A percentile compares a stretch with the other conserved stretches of the same genome.
phyloP scores from a whole-genome alignment of 2,329 filamentous ascomycete species.

The Aspergillus caelatus region DNA sequence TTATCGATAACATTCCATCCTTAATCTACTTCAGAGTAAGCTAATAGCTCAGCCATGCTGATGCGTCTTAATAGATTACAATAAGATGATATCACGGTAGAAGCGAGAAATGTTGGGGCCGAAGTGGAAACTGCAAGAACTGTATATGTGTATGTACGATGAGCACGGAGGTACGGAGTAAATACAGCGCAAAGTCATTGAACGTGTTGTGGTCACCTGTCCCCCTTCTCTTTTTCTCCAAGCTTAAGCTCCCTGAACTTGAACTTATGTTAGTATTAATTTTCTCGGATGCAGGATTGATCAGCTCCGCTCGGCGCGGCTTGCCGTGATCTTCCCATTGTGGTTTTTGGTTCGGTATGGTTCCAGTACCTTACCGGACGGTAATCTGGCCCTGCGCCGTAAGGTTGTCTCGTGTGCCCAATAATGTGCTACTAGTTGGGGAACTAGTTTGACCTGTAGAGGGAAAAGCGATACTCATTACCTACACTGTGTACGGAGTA shows the following conservation, averaged over 20 bases:
- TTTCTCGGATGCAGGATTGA: slow-evolving; percentile 23
- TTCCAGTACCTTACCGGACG: slow-evolving; percentile 8
- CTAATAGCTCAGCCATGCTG: background rate
- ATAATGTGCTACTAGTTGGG: slow-evolving; percentile 9
- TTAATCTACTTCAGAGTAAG: background rate
- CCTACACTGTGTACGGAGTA: background rate
- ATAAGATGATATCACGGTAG: background rate
- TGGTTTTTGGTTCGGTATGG: slow-evolving; percentile 7
- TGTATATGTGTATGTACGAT: background rate
- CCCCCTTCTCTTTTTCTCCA: background rate
- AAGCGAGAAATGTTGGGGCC: slow-evolving; percentile 1
- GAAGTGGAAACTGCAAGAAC: slow-evolving; percentile 1
- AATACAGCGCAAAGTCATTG: background rate
- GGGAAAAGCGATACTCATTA: background rate
- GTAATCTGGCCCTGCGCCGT: slow-evolving; percentile 4
- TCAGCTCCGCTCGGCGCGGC: slow-evolving; percentile 19
- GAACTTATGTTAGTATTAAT: background rate
- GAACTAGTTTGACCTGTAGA: background rate
- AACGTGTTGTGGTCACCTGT: slow-evolving; percentile 13
- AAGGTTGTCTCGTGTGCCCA: slow-evolving; percentile 19
- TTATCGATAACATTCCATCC: background rate
- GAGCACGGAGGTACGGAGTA: background rate
- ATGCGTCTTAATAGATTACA: background rate
- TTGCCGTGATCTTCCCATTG: slow-evolving; percentile 21
- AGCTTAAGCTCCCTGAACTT: background rate